Evolutionary conservation across 2,329 filamentous ascomycete genomes (phyloP).

Genomic region (Neofusicoccum laricinum): DNA sequence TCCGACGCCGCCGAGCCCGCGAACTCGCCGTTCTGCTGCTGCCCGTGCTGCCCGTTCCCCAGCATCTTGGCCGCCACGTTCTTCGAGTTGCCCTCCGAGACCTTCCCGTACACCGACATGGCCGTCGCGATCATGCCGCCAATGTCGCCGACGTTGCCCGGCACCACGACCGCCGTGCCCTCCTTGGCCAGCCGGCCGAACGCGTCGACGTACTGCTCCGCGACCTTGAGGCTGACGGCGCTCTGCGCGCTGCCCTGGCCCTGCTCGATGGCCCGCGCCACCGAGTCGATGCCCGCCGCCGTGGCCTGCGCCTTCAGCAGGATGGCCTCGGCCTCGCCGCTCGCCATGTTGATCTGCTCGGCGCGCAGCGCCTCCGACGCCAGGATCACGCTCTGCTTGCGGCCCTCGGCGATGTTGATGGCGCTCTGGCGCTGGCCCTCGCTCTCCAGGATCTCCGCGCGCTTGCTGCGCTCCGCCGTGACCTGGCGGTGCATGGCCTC

Average conservation of each 20-base stretch:
- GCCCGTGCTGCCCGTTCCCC: not conserved
- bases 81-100: conserved; percentile 75
- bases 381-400: conserved; percentile 94
- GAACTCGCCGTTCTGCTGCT: not conserved
- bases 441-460: conserved; percentile 94
- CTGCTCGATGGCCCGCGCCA: conserved; percentile 70
- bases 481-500: conserved; percentile 98
- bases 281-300: conserved; percentile 81
- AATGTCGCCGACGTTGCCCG: conserved; percentile 95
- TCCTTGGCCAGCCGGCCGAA: conserved; percentile 92
- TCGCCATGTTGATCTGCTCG: conserved; percentile 90
- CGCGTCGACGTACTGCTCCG: conserved; percentile 97
- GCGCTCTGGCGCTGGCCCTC: conserved; percentile 96
- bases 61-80: conserved; percentile 55
- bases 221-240: conserved; percentile 82
- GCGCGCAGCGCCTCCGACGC: conserved; percentile 87
- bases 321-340: conserved; percentile 93
- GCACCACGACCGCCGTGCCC: conserved; percentile 91
- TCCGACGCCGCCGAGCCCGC: not conserved
- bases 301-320: conserved; percentile 81
- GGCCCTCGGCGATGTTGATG: conserved; percentile 97
- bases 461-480: conserved; percentile 93
- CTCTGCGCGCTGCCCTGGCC: conserved; percentile 74
- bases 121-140: conserved; percentile 95
- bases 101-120: conserved; percentile 92